Conservation (phyloP, 345 rosid species). For the Streptanthus diversifolius region DNA sequence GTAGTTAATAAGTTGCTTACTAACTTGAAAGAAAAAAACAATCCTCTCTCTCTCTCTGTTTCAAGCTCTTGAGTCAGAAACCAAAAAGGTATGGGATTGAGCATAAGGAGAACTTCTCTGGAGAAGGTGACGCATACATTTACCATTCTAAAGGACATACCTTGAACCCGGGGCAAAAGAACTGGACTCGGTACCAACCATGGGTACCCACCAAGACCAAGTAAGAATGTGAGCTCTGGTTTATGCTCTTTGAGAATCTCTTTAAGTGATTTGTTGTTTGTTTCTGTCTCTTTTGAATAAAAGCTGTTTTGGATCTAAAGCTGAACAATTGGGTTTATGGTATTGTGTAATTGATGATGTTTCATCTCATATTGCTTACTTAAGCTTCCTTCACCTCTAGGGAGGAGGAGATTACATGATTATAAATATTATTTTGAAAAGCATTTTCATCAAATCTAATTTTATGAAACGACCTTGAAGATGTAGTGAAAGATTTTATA, state of each 20-base stretch:
- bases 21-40: not conserved
- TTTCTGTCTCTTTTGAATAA: constrained; percentile 11
- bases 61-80: constrained; percentile 85
- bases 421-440: not conserved
- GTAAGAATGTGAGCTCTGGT: constrained; percentile 28
- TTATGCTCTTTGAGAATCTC: constrained; percentile 7
- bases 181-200: constrained; percentile 92
- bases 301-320: constrained; percentile 23
- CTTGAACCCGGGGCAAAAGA: constrained; percentile 84
- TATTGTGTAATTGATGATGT: not conserved
- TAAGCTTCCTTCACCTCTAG: not conserved
- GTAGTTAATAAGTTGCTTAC: not conserved
- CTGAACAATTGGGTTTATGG: constrained; percentile 4
- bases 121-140: constrained; percentile 74
- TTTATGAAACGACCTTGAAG: not conserved
- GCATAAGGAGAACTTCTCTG: constrained; percentile 86
- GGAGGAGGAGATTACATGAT: not conserved
- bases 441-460: not conserved
- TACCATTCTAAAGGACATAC: constrained; percentile 96
- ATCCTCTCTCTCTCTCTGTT: not conserved
- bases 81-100: constrained; percentile 86
- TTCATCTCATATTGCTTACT: not conserved
- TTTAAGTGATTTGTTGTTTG: constrained; percentile 17
- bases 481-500: not conserved
- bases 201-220: constrained; percentile 75